phyloP scores from a whole-genome alignment of 495 filamentous ascomycete species.

The Apodospora peruviana region DNA sequence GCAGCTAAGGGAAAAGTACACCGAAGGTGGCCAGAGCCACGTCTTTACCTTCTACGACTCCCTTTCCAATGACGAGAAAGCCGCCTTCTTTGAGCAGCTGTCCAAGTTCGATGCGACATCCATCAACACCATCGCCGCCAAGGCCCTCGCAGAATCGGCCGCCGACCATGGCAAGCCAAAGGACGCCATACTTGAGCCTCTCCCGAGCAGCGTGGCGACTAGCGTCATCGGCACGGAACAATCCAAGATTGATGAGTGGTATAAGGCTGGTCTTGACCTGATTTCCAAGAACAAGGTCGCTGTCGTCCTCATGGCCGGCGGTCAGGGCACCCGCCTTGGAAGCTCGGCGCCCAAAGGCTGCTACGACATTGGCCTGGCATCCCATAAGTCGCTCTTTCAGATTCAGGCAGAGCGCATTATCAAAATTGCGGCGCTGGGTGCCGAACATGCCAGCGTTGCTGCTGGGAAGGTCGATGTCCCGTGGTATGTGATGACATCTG shows the following conservation, averaged over 20 bases:
- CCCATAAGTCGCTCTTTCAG: conserved; percentile 91
- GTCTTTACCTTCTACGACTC: conserved; percentile 88
- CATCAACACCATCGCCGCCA: conserved; percentile 78
- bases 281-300: conserved; percentile 87
- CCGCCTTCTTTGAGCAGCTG: conserved; percentile 74
- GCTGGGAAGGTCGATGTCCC: conserved; percentile 65
- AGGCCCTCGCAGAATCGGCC: conserved; percentile 72
- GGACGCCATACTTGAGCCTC: conserved; percentile 69
- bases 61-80: conserved; percentile 66
- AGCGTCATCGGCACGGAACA: conserved; percentile 87
- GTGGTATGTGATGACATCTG: conserved; percentile 99
- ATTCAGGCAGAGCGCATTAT: conserved; percentile 91
- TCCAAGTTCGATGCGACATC: conserved; percentile 70
- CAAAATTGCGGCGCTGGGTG: conserved; percentile 81
- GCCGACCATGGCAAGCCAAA: conserved; percentile 35
- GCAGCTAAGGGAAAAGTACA: conserved; percentile 71
- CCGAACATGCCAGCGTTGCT: conserved; percentile 52
- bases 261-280: conserved; percentile 73
- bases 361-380: conserved; percentile 90
- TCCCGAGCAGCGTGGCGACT: conserved; percentile 82
- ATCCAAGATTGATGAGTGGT: conserved; percentile 78
- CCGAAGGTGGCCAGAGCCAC: conserved; percentile 74
- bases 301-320: conserved; percentile 95
- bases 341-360: conserved; percentile 95
- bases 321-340: conserved; percentile 90